Percentiles rank a stretch among this genome's conserved stretches.
Conservation (phyloP, 2,329 filamentous ascomycete genomes). For the Lithohypha guttulata region DNA sequence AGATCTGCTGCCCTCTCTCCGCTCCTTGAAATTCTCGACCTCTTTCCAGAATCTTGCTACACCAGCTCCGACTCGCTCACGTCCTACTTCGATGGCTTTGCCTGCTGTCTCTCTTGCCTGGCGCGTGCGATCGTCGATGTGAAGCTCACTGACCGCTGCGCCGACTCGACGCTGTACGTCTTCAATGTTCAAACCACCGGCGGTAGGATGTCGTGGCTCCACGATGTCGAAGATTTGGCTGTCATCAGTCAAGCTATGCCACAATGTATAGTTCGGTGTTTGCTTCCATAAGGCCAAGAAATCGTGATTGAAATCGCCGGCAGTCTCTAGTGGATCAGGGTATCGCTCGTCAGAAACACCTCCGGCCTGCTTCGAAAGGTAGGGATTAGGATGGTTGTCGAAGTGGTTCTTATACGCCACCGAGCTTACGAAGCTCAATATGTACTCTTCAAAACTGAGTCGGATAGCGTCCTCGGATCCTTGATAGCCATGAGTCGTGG, state of each 20-base stretch:
- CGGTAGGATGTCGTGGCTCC: slow-evolving; percentile 84
- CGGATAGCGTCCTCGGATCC: slow-evolving; percentile 97
- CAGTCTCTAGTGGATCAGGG: slow-evolving; percentile 54
- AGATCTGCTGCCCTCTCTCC: slow-evolving; percentile 5
- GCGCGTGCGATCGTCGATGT: slow-evolving; percentile 81
- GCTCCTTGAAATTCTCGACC: slow-evolving; percentile 22
- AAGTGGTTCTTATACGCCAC: slow-evolving; percentile 79
- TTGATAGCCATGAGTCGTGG: slow-evolving; percentile 89
- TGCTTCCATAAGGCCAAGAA: slow-evolving; percentile 80
- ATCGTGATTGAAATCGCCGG: slow-evolving; percentile 68
- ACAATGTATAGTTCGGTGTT: slow-evolving; percentile 87
- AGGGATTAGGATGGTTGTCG: slow-evolving; percentile 37
- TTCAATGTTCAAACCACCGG: slow-evolving; percentile 83
- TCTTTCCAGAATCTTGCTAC: slow-evolving; percentile 18
- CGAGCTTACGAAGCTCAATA: slow-evolving; percentile 75
- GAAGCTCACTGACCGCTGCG: slow-evolving; percentile 85
- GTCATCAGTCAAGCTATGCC: slow-evolving; percentile 63
- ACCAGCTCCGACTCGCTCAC: slow-evolving; percentile 39
- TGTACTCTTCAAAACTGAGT: slow-evolving; percentile 92
- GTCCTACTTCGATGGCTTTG: slow-evolving; percentile 75
- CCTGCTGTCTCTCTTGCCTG: slow-evolving; percentile 74
- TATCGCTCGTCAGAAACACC: slow-evolving; percentile 27
- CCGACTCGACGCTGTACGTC: slow-evolving; percentile 84
- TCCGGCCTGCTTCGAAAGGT: slow-evolving; percentile 25
- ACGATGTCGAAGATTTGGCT: slow-evolving; percentile 88